Evolutionary conservation across 164 flowering plant species (phyloP), one percentile per base, ranked within the genome.

Genomic region (Vitis vinifera): DNA sequence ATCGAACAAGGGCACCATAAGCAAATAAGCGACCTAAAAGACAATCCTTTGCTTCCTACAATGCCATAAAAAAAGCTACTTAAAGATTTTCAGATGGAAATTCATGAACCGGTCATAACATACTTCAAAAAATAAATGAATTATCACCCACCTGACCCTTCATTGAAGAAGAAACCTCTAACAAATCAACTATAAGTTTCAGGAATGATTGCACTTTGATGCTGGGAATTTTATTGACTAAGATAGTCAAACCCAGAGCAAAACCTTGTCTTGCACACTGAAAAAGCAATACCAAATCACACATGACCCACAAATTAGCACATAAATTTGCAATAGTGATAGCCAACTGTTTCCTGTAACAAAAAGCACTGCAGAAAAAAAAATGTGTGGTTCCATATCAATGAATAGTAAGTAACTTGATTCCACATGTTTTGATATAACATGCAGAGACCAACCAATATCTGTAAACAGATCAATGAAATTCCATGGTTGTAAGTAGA

Each of bases 241-340:
- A 74, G 31, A 83, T 11, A 17, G 98, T 79, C 75, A 96, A 78
- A 10, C 97, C 97, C 75, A 92, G 76, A 5, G 97, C 94, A 86
- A 96, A 96, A 7, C 97, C 99, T 82, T 89, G 97, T 70, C 99
- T 87, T 65, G 99, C 97, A 88, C 90, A 96, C 99, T 96, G 83
- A 81, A 86, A 68, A 75, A 78, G 60, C 58, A 79, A 62, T 19
- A 56, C 55, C 66, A 62, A 16, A 74, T 10, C 63, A 63, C 8
- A 44, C 0, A 51, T 10, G 16, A 47, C 53, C 51, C 49, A 53
- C 14, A 69, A 53, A 47, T 72, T 68, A 76, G 62, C 58, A 10
- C 2, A 57, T 13, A 29, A 62, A 51, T 8, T 17, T 63, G 10
- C 14, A 51, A 8, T 59, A 71, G 19, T 9, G 51, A 4, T 29